A percentile compares a stretch with the other conserved stretches of the same genome.
These are phyloP conservation scores for Hibiscus syriacus DNA, from an alignment of 345 rosid genomes.

Conservation along the genomic window DNA sequence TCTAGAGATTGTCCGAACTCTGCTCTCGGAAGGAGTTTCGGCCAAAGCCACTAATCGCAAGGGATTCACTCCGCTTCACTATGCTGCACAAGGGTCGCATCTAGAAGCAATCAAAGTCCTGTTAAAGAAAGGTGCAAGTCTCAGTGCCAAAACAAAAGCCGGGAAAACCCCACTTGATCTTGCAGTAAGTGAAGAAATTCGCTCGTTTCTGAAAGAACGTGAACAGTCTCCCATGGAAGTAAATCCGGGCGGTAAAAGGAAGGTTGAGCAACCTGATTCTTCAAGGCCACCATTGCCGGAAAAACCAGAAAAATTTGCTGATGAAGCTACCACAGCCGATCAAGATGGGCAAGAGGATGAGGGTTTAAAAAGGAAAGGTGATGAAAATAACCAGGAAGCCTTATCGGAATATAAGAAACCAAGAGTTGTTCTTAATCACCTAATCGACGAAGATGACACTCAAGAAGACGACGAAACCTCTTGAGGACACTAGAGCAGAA, in stretches of 20 bases:
- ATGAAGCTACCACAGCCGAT: constrained; percentile 18
- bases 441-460: constrained; percentile 51
- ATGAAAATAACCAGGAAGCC: constrained; percentile 25
- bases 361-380: constrained; percentile 39
- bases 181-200: constrained; percentile 48
- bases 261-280: constrained; percentile 31
- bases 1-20: constrained; percentile 56
- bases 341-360: constrained; percentile 25
- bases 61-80: constrained; percentile 87
- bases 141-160: constrained; percentile 56
- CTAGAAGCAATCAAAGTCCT: constrained; percentile 68
- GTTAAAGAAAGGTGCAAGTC: constrained; percentile 64
- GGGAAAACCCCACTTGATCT: constrained; percentile 82
- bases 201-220: constrained; percentile 43
- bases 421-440: constrained; percentile 62
- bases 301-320: constrained; percentile 17
- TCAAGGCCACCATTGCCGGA: constrained; percentile 20
- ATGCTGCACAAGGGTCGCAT: constrained; percentile 86
- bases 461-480: constrained; percentile 29
- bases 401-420: constrained; percentile 42
- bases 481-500: not conserved
- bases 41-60: constrained; percentile 64
- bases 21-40: constrained; percentile 60
- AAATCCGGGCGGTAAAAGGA: constrained; percentile 19
- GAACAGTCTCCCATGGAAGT: constrained; percentile 37